Conservation (phyloP, 2,329 filamentous ascomycete genomes). For the Penicillium verrucosum region DNA sequence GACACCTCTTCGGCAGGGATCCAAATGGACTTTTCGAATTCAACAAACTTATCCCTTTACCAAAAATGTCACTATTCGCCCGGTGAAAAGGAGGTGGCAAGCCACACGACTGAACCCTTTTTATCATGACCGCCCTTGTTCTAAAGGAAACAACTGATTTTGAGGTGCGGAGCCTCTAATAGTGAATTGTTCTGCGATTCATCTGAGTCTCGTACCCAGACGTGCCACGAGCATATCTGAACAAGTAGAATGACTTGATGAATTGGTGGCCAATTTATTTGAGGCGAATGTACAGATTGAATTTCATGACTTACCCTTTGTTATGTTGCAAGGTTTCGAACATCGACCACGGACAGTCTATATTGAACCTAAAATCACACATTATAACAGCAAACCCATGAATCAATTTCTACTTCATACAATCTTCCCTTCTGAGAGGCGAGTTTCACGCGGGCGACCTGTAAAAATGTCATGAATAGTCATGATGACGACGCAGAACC, state of each 20-base stretch:
- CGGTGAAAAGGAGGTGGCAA: background rate
- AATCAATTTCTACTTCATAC: background rate
- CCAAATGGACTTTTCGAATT: background rate
- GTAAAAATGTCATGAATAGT: slow-evolving; percentile 5
- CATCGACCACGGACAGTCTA: too few relatives aligned
- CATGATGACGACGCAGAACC: slow-evolving; percentile 1
- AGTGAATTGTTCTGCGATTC: background rate
- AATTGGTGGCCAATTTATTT: background rate
- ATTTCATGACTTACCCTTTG: background rate
- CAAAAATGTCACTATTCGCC: background rate
- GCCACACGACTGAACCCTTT: background rate
- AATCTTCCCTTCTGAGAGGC: background rate
- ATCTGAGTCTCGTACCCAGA: background rate
- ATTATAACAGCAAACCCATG: background rate
- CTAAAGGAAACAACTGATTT: too few relatives aligned
- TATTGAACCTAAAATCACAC: too few relatives aligned
- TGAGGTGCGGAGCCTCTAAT: too few relatives aligned
- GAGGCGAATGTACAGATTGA: background rate
- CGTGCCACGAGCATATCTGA: background rate
- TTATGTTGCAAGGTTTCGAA: too few relatives aligned
- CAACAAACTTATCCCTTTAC: too few relatives aligned
- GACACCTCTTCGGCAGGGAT: background rate
- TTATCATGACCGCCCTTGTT: background rate
- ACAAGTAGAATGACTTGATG: background rate
- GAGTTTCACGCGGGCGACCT: background rate